These are phyloP conservation scores for Conringia planisiliqua DNA, from an alignment of 345 rosid species.

Conservation along the genomic window DNA sequence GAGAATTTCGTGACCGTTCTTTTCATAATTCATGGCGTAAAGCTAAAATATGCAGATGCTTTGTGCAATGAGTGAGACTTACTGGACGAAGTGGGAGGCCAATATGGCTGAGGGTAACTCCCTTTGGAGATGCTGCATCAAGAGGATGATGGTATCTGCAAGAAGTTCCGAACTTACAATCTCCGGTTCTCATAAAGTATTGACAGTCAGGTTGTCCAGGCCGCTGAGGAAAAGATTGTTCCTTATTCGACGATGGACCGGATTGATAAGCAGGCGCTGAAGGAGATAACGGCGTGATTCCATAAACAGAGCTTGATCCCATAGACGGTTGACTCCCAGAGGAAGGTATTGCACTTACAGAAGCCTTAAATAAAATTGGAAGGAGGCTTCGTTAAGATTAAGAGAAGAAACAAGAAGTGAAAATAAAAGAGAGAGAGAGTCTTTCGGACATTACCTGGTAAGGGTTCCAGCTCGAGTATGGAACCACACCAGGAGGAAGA, in stretches of 20 bases:
- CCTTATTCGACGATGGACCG: conserved; percentile 53
- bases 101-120: conserved; percentile 51
- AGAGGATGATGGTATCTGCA: conserved; percentile 94
- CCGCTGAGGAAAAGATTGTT: conserved; percentile 70
- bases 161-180: conserved; percentile 78
- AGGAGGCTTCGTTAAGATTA: neutral
- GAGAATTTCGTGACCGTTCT: neutral
- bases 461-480: conserved; percentile 67
- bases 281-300: conserved; percentile 56
- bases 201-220: conserved; percentile 90
- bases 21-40: neutral
- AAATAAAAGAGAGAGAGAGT: neutral
- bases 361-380: conserved; percentile 39
- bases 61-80: conserved; percentile 31
- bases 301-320: conserved; percentile 59
- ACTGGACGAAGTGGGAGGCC: conserved; percentile 90
- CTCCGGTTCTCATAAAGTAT: conserved; percentile 79
- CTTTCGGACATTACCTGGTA: conserved; percentile 57
- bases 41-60: neutral
- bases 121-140: conserved; percentile 45
- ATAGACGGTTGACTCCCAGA: conserved; percentile 53
- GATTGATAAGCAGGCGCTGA: conserved; percentile 59
- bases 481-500: conserved; percentile 67
- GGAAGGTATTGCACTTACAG: conserved; percentile 54
- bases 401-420: neutral